A percentile compares a stretch with the other conserved stretches of the same genome.
Evolutionary conservation across 2,329 filamentous ascomycete genomes (phyloP).

Genomic region (Pseudogymnoascus destructans): DNA sequence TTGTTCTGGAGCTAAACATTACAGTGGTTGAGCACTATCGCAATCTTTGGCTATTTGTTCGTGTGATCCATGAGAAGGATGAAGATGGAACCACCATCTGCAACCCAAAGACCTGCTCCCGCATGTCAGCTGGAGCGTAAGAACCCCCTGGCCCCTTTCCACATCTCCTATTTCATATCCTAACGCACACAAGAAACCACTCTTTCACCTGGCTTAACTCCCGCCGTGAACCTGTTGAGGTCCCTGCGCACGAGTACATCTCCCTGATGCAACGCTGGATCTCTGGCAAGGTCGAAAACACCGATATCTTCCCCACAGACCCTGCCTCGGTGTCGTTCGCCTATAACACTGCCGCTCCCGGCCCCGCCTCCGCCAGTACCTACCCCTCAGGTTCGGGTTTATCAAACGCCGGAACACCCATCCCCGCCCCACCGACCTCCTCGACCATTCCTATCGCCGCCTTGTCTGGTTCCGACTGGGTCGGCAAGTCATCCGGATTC

Average conservation of each 20-base stretch:
- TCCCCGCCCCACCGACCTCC: constrained; percentile 28
- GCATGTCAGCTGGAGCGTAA: constrained; percentile 88
- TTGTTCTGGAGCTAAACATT: neutral
- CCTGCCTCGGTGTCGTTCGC: constrained; percentile 55
- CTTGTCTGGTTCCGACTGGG: constrained; percentile 56
- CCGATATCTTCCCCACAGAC: constrained; percentile 80
- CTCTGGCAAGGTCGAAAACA: constrained; percentile 85
- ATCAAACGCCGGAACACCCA: constrained; percentile 26
- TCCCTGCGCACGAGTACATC: constrained; percentile 88
- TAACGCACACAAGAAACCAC: constrained; percentile 49
- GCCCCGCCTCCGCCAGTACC: constrained; percentile 41
- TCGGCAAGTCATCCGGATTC: constrained; percentile 87
- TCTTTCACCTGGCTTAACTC: constrained; percentile 95
- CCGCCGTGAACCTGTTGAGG: constrained; percentile 74
- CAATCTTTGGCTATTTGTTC: constrained; percentile 77
- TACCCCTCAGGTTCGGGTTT: constrained; percentile 36
- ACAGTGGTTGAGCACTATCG: constrained; percentile 86
- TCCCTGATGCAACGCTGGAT: constrained; percentile 96
- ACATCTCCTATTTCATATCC: constrained; percentile 4
- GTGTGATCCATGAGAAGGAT: constrained; percentile 77
- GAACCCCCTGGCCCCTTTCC: constrained; percentile 28
- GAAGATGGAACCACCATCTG: constrained; percentile 67
- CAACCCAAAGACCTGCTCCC: constrained; percentile 71
- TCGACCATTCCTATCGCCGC: constrained; percentile 44
- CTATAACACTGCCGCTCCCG: constrained; percentile 47